Base-by-base conservation (phyloP, 306 rosid species). In the Mimosa pudica region DNA sequence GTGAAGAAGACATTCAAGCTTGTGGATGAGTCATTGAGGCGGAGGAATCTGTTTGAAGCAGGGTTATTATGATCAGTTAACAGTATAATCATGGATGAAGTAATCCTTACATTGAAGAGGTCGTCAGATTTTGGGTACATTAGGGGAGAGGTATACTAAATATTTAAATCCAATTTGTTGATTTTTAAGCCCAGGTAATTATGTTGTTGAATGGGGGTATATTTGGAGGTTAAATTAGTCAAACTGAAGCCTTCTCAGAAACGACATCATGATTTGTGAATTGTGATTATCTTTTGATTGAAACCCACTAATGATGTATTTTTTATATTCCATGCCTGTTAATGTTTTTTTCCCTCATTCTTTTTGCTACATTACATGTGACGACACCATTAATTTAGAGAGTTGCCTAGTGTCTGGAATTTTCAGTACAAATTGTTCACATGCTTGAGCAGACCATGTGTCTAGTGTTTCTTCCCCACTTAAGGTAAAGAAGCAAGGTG, bases 1-100 rank as follows among this genome's bases (percentile, higher is more conserved):
- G 96, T 95, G 79, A 95, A 95, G 94, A 95, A 95, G 89, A 93
- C 99, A 1, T 93, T 96, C 92, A 96, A 96, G 91, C 98, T 96
- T 33, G 98, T 96, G 5, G 98, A 96, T 16, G 99, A 96, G 86
- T 91, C 96, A 20, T 86, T 96, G 82, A 89, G 98, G 88, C 85
- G 98, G 80, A 86, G 99, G 85, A 89, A 96, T 86, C 98, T 96
- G 79, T 89, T 91, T 7, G 99, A 96, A 79, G 97, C 99, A 30
- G 98, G 99, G 57, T 89, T 96, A 78, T 91, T 96, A 85, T 93
- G 94, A 94, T 85, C 87, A 64, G 13, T 1, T 69, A 68, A 44
- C 38, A 57, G 49, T 74, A 65, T 79, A 63, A 63, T 73, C 80
- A 24, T 38, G 79, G 66, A 64, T 41, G 14, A 73, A 70, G 64